Evolutionary conservation across 2,329 filamentous ascomycete species (phyloP).

Genomic region (Colletotrichum caudatum): DNA sequence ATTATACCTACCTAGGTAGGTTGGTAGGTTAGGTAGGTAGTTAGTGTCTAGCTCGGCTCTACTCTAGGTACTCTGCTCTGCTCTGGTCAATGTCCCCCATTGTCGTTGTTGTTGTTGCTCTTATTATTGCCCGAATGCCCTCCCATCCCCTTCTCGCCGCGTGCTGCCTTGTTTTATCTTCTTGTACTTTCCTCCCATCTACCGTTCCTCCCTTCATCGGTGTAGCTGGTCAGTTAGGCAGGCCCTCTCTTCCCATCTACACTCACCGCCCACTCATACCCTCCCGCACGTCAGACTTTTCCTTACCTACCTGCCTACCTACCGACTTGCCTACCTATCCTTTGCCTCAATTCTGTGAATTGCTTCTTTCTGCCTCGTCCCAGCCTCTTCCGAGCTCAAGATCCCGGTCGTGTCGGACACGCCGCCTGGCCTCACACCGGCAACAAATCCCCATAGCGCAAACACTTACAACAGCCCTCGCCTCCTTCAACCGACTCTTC

Average conservation of each 20-base stretch:
- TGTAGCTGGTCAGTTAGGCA: conserved; percentile 29
- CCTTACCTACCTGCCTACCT: not conserved
- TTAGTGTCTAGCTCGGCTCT: no score
- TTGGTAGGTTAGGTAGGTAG: no score
- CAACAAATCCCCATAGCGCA: not conserved
- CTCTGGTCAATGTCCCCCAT: conserved; percentile 4
- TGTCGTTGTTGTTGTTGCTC: conserved; percentile 39
- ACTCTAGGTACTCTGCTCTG: not conserved
- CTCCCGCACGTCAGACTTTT: not conserved
- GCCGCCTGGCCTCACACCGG: conserved; percentile 6
- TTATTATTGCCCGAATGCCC: conserved; percentile 38
- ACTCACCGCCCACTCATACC: not conserved
- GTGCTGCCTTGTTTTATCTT: conserved; percentile 19
- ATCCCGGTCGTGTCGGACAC: conserved; percentile 1
- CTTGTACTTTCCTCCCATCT: conserved; percentile 12
- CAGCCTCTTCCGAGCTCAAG: not conserved
- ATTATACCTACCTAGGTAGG: no score
- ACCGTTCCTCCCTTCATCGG: not conserved
- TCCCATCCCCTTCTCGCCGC: conserved; percentile 10
- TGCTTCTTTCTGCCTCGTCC: conserved; percentile 29
- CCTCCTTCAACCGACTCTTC: conserved; percentile 13
- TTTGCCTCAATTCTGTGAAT: conserved; percentile 25
- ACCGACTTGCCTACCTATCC: not conserved
- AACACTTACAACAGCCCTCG: not conserved
- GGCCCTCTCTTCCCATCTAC: conserved; percentile 23